Evolutionary conservation across 371 early-diverging fungal genomes (phyloP), one percentile per base, ranked within the genome.

Genomic region (Mortierella sp.): DNA sequence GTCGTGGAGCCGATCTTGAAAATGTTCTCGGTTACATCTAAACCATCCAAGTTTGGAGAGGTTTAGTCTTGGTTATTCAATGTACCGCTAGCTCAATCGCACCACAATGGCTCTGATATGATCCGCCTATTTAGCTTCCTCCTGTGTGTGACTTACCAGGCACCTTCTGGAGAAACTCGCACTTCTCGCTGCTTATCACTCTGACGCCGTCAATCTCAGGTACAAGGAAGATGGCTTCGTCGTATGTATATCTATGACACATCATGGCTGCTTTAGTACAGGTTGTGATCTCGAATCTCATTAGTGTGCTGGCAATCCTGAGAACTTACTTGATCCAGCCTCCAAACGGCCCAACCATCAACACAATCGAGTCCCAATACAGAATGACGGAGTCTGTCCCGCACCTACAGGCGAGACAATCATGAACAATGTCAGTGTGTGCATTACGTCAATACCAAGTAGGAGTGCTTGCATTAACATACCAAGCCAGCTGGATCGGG

Each of bases 1-100:
- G 92, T 86, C 2, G 97, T 96, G 7, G 98, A 97, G 4, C 99
- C 99, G 60, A 96, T 93, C 67, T 91, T 91, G 73, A 97, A 98
- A 37, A 97, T 90, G 27, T 87, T 88, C 55, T 92, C 92, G 0
- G 92, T 90, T 0, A 91, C 87, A 46, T 87, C 93, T 92, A 56
- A 47, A 44, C n/a, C 24, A 39, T 9, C 12, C 44, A 24, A 41
- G 46, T 6, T 3, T 9, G 12, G 41, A 41, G 16, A 41, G 34
- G 10, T 4, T 16, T 16, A 16, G 16, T 17, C 41, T 41, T 9
- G 16, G 17, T 41, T 17, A 10, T 3, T 41, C 41, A 16, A 41
- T 17, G 41, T n/a, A n/a, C n/a, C n/a, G n/a, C 17, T 41, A 6
- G 16, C 16, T 17, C 41, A 41, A 41, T 16, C 16, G 41, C 3